phyloP scores from a whole-genome alignment of 23 red algal species.

The Agarophyton chilense region DNA sequence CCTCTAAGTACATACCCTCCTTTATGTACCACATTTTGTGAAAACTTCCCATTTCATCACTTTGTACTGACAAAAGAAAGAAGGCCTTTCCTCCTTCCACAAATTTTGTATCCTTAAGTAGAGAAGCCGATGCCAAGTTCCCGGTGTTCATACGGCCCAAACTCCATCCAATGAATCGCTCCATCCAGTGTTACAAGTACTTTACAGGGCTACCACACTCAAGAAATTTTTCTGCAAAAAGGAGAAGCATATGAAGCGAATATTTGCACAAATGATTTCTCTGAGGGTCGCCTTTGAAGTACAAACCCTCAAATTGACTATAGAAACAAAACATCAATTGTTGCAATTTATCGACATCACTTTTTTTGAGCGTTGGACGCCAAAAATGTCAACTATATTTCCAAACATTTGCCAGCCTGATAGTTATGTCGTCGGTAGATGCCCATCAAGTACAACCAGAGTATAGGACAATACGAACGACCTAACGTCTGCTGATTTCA shows the following conservation, averaged over 20 bases:
- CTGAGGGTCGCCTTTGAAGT: not conserved
- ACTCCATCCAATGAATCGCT: not conserved
- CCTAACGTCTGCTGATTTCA: too few species aligned
- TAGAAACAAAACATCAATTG: not conserved
- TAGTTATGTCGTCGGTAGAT: not conserved
- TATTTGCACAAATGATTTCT: not conserved
- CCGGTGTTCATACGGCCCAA: too few species aligned
- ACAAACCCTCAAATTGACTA: constrained; percentile 6
- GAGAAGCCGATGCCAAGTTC: not conserved
- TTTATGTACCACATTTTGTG: not conserved
- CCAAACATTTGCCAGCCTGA: not conserved
- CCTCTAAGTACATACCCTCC: not conserved
- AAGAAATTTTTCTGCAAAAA: not conserved
- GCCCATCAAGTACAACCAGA: not conserved
- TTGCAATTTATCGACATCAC: not conserved
- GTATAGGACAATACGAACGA: not conserved
- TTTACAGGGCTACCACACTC: not conserved
- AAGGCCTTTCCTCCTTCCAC: not conserved
- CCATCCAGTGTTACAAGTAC: constrained; percentile 14
- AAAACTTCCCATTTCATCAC: not conserved
- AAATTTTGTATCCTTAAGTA: not conserved
- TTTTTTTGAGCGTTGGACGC: not conserved
- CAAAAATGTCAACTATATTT: not conserved
- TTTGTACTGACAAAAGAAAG: too few species aligned
- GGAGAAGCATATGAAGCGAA: not conserved